Percentiles rank a stretch among this genome's conserved stretches.
These are phyloP conservation scores for Penicillium mononematosum DNA, from an alignment of 495 filamentous ascomycete genomes.

Conservation along the genomic window DNA sequence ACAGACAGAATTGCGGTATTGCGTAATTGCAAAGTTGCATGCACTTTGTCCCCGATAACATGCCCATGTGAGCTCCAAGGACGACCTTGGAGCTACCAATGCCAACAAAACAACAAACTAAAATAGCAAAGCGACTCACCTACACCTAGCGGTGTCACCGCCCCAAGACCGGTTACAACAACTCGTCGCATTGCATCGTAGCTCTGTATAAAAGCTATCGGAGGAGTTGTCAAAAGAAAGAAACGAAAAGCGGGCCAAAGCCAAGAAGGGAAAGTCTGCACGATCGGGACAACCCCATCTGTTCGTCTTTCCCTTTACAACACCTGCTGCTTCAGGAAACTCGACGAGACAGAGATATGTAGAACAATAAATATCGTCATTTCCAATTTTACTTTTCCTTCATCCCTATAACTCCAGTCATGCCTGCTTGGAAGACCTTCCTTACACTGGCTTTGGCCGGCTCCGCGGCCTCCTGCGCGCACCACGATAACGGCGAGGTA, in stretches of 20 bases:
- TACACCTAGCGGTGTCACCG: constrained; percentile 86
- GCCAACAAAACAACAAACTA: background rate
- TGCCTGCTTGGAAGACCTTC: constrained; percentile 28
- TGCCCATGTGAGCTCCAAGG: background rate
- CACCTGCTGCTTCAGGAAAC: constrained; percentile 20
- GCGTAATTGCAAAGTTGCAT: background rate
- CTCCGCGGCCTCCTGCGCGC: constrained; percentile 37
- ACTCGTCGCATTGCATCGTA: constrained; percentile 78
- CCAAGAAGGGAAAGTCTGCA: constrained; percentile 51
- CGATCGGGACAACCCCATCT: constrained; percentile 31
- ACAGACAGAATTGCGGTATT: background rate
- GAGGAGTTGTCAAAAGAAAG: constrained; percentile 11
- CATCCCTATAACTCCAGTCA: constrained; percentile 7
- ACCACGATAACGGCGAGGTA: constrained; percentile 41
- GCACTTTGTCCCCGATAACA: background rate
- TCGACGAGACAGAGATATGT: constrained; percentile 1
- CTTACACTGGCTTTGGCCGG: constrained; percentile 42
- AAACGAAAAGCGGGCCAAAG: constrained; percentile 14
- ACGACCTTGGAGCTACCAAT: background rate
- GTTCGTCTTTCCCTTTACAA: constrained; percentile 30
- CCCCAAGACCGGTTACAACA: constrained; percentile 91
- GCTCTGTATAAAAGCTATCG: constrained; percentile 10
- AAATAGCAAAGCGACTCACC: constrained; percentile 46
- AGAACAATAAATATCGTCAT: constrained; percentile 15
- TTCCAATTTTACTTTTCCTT: constrained; percentile 20